These are phyloP conservation scores for Stagonosporopsis rhizophila DNA, from an alignment of 2,329 filamentous ascomycete species.

Conservation along the genomic window DNA sequence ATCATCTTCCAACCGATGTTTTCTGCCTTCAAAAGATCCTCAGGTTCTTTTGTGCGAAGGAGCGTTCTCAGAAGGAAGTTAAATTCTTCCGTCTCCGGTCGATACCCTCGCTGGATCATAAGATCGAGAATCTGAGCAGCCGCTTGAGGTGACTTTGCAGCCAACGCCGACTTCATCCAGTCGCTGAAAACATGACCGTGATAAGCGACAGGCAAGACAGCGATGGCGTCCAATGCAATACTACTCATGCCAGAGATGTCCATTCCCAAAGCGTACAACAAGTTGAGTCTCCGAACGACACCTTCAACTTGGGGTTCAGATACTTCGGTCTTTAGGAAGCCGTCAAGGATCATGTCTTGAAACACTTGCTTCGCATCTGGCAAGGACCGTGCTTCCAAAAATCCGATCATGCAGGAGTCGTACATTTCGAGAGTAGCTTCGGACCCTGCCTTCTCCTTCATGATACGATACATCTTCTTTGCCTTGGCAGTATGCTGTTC, in stretches of 20 bases:
- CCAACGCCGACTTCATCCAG: conserved; percentile 86
- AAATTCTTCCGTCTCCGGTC: conserved; percentile 75
- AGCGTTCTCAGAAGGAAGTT: conserved; percentile 84
- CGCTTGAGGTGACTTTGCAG: conserved; percentile 65
- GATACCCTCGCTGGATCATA: conserved; percentile 74
- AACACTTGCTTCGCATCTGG: conserved; percentile 78
- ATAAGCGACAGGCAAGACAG: conserved; percentile 58
- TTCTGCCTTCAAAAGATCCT: conserved; percentile 40
- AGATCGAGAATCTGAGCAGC: conserved; percentile 76
- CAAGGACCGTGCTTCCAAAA: conserved; percentile 70
- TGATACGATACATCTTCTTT: conserved; percentile 53
- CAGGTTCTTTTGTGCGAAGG: conserved; percentile 59
- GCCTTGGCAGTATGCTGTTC: conserved; percentile 60
- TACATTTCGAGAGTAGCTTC: conserved; percentile 76
- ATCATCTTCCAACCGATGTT: conserved; percentile 49
- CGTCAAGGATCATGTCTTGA: conserved; percentile 82
- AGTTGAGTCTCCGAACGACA: conserved; percentile 36
- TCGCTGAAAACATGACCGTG: conserved; percentile 88
- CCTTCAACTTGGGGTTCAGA: conserved; percentile 30
- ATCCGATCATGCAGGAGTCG: conserved; percentile 73
- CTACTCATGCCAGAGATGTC: conserved; percentile 40
- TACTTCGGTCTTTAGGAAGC: conserved; percentile 52
- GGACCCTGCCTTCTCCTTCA: conserved; percentile 66
- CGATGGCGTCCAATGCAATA: conserved; percentile 52
- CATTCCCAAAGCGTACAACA: conserved; percentile 39